A percentile compares a stretch with the other conserved stretches of the same genome.
phyloP scores from a whole-genome alignment of 805 yeast species.

The Pichia exigua region DNA sequence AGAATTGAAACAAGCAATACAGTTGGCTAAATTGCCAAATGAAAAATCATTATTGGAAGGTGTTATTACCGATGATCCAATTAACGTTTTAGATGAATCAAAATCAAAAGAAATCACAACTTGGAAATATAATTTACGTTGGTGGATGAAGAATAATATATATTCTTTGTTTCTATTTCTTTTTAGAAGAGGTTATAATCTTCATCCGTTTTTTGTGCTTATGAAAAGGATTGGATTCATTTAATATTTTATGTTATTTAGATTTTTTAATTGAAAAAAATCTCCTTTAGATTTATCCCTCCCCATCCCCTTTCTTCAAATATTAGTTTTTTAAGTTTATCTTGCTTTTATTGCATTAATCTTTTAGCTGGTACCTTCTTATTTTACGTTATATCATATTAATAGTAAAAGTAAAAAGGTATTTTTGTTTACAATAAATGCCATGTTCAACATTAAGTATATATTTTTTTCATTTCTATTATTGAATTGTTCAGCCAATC shows the following conservation, averaged over 20 bases:
- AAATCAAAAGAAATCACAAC: neutral
- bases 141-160: constrained; percentile 12
- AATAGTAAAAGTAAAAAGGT: neutral
- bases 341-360: neutral
- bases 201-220: constrained; percentile 11
- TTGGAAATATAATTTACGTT: constrained; percentile 8
- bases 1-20: constrained; percentile 16
- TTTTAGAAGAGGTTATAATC: constrained; percentile 17
- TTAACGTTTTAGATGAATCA: constrained; percentile 2
- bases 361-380: neutral
- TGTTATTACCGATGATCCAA: constrained; percentile 19
- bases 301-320: neutral
- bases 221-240: constrained; percentile 19
- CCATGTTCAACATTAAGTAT: neutral
- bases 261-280: neutral
- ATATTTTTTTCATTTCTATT: neutral
- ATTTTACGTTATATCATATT: neutral
- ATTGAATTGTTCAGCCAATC: neutral
- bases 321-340: neutral
- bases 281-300: neutral
- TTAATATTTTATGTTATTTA: neutral
- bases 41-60: constrained; percentile 15
- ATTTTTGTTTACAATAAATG: neutral
- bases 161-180: constrained; percentile 16
- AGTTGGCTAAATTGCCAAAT: constrained; percentile 6